phyloP scores from a whole-genome alignment of 257 asterid genomes.

The Capsicum chinense region DNA sequence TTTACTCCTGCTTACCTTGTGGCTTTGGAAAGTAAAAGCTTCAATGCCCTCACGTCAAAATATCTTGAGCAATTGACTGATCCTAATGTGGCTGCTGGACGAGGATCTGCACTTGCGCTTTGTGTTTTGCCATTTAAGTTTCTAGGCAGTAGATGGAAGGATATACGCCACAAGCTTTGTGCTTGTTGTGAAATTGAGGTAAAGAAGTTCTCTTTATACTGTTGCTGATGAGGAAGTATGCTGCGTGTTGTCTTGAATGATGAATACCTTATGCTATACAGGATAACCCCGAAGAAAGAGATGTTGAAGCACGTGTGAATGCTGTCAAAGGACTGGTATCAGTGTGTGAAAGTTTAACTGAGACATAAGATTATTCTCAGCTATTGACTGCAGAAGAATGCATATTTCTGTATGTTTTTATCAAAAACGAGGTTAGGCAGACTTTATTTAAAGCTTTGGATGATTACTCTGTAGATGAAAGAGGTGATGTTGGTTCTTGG shows the following conservation, averaged over 20 bases:
- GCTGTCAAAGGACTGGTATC: constrained; percentile 86
- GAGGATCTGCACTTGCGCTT: constrained; percentile 91
- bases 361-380: constrained; percentile 46
- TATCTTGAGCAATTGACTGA: constrained; percentile 82
- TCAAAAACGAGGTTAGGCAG: constrained; percentile 74
- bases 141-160: constrained; percentile 73
- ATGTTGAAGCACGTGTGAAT: constrained; percentile 93
- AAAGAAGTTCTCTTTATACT: constrained; percentile 29
- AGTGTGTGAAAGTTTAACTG: constrained; percentile 73
- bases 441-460: constrained; percentile 83
- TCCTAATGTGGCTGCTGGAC: constrained; percentile 88
- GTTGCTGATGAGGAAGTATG: constrained; percentile 17
- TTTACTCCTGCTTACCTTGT: constrained; percentile 63
- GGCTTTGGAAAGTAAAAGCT: constrained; percentile 52
- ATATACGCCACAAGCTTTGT: constrained; percentile 69
- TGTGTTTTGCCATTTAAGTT: constrained; percentile 78
- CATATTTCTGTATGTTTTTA: constrained; percentile 52
- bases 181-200: constrained; percentile 81
- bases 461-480: constrained; percentile 91
- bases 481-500: constrained; percentile 99
- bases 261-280: constrained; percentile 43
- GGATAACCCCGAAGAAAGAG: constrained; percentile 87
- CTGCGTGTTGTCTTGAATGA: background rate
- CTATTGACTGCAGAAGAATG: constrained; percentile 58
- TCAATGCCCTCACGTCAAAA: constrained; percentile 55